Conservation (phyloP, 129 eudicot species). For the Pittosporum tobira region DNA sequence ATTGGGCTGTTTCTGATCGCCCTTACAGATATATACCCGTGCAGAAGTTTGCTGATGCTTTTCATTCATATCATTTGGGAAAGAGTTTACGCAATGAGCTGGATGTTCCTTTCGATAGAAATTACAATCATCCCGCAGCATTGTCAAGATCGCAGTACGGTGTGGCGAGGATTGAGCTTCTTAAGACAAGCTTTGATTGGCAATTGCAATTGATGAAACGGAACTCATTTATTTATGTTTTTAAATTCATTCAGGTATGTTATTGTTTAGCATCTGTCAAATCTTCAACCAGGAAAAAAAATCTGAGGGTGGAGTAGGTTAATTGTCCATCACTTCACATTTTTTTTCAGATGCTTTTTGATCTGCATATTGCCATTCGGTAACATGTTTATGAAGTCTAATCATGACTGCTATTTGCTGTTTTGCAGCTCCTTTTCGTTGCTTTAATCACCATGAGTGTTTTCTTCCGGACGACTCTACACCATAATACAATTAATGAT, state of each 20-base stretch:
- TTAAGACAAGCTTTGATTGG: conserved; percentile 77
- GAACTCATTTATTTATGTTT: conserved; percentile 80
- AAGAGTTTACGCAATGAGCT: conserved; percentile 58
- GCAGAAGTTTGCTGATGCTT: conserved; percentile 73
- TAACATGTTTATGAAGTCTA: conserved; percentile 9
- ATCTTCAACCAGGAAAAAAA: neutral
- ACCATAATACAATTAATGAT: conserved; percentile 77
- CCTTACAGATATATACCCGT: conserved; percentile 64
- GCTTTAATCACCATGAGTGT: conserved; percentile 93
- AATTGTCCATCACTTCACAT: neutral
- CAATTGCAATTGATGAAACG: conserved; percentile 81
- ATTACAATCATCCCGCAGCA: conserved; percentile 91
- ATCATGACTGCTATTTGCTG: conserved; percentile 14
- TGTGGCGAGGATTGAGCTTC: conserved; percentile 59
- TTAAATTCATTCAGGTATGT: conserved; percentile 89
- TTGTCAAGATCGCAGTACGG: conserved; percentile 73
- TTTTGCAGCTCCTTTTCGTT: conserved; percentile 78
- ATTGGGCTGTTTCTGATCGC: conserved; percentile 60
- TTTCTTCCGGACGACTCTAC: conserved; percentile 73
- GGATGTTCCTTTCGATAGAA: conserved; percentile 58
- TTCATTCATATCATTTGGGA: conserved; percentile 55
- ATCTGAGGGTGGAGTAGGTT: neutral
- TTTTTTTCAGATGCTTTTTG: neutral
- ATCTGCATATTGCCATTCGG: neutral
- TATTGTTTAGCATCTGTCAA: neutral